A percentile compares a stretch with the other conserved stretches of the same genome.
Evolutionary conservation across 106 monocot genomes (phyloP).

Genomic region (Acorus calamus): DNA sequence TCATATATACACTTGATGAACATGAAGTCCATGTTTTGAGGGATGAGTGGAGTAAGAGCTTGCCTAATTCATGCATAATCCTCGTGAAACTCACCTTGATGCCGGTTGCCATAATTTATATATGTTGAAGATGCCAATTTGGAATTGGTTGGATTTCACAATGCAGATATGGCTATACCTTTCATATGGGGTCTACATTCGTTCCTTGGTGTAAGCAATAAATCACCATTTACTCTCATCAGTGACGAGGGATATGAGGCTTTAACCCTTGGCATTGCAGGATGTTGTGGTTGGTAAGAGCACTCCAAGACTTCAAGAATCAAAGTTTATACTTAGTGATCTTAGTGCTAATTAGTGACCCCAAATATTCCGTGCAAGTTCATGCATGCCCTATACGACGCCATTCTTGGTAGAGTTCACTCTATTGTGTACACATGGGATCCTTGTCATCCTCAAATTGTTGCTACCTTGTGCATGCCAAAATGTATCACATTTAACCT

Average conservation of each 20-base stretch:
- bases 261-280: conserved; percentile 56
- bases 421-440: background rate
- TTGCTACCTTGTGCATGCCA: conserved; percentile 3
- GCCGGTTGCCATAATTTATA: conserved; percentile 46
- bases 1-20: too few species aligned
- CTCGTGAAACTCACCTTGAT: conserved; percentile 36
- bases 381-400: background rate
- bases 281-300: conserved; percentile 77
- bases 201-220: conserved; percentile 60
- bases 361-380: conserved; percentile 14
- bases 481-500: too few species aligned
- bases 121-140: conserved; percentile 66
- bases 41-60: conserved; percentile 18
- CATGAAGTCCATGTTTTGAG: conserved; percentile 2
- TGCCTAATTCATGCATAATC: conserved; percentile 33
- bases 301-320: conserved; percentile 33
- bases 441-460: conserved; percentile 1
- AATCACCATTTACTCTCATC: conserved; percentile 43
- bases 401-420: background rate
- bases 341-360: conserved; percentile 11
- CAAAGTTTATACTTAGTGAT: conserved; percentile 8
- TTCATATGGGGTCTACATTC: conserved; percentile 48
- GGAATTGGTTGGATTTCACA: conserved; percentile 69
- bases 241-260: conserved; percentile 54
- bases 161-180: conserved; percentile 71